Evolutionary conservation across 2,329 filamentous ascomycete genomes (phyloP), one percentile per base, ranked within the genome.

Genomic region (Ilyonectria destructans): DNA sequence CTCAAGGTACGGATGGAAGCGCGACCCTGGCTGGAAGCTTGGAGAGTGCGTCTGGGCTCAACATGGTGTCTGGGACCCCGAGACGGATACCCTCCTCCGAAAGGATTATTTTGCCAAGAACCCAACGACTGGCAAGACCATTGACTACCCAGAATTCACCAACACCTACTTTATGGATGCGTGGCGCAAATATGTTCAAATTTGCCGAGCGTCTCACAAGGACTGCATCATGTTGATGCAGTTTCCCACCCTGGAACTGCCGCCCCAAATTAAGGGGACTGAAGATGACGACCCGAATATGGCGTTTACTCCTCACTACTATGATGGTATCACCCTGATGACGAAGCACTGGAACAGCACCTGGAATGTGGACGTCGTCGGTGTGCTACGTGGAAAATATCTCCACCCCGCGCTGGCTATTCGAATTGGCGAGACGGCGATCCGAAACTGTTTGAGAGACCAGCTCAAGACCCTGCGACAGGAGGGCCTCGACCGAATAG

Each of bases 321-420:
- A 99, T 80, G 96, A 99, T 75, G 96, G 96, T 12, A 92, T 99
- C 63, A 99, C 96, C 0, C 86, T 99, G 4, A 93, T 99, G 88
- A 98, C 94, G 13, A 99, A 99, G 83, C 97, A 97, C 80, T 99
- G 96, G 96, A 99, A 98, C 78, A 92, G 95, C 45, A 91, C 92
- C 17, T 99, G 96, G 93, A 99, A 99, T 74, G 93, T 99, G 8
- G 96, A 99, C 79, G 94, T 99, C 5, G 90, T 99, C 58, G 96
- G 96, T 2, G 89, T 99, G 15, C 85, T 99, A 49, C 92, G 96
- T 52, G 96, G 96, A 13, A 92, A 92, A 71, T 99, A 99, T 77
- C 86, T 93, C 72, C 93, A 92, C 23, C 96, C 96, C 13, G 94
- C 94, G 1, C 96, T 99, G 78, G 96, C 94, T 4, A 92, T 99